A percentile compares a stretch with the other conserved stretches of the same genome.
Evolutionary conservation across 352 stramenopile species (phyloP).

Genomic region (Hyaloperonospora arabidopsidis): DNA sequence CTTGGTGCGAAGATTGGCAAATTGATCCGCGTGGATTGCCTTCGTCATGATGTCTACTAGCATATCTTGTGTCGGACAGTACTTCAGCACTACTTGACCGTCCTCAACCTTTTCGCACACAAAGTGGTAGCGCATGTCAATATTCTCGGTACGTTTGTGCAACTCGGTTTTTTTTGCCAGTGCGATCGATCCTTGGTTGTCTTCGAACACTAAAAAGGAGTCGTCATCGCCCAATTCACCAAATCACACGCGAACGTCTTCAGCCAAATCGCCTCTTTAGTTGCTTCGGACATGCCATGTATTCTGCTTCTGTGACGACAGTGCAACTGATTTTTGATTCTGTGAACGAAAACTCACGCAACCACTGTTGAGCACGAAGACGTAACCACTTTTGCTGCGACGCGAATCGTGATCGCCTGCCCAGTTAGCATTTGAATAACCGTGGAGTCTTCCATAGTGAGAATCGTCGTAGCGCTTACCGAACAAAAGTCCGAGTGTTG

Average conservation of each 20-base stretch:
- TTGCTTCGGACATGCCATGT: too few relatives aligned
- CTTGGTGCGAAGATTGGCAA: background rate
- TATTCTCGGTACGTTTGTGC: too few relatives aligned
- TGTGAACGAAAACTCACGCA: background rate
- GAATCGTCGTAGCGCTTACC: too few relatives aligned
- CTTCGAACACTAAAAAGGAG: background rate
- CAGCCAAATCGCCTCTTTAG: too few relatives aligned
- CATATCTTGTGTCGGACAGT: background rate
- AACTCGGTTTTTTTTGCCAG: background rate
- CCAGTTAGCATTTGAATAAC: background rate
- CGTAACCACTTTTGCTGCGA: background rate
- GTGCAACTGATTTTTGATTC: background rate
- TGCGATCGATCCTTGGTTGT: background rate
- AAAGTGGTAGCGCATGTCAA: background rate
- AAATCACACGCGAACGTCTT: background rate
- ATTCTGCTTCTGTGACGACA: too few relatives aligned
- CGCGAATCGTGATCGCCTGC: background rate
- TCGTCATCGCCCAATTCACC: background rate
- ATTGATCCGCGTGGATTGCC: background rate
- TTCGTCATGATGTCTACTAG: background rate
- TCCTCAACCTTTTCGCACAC: background rate
- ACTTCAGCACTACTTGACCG: constrained; percentile 1
- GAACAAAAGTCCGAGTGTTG: background rate
- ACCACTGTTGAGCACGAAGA: background rate
- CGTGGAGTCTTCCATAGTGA: background rate